Evolutionary conservation across 2,329 filamentous ascomycete species (phyloP).

Genomic region (Colletotrichum tabaci): DNA sequence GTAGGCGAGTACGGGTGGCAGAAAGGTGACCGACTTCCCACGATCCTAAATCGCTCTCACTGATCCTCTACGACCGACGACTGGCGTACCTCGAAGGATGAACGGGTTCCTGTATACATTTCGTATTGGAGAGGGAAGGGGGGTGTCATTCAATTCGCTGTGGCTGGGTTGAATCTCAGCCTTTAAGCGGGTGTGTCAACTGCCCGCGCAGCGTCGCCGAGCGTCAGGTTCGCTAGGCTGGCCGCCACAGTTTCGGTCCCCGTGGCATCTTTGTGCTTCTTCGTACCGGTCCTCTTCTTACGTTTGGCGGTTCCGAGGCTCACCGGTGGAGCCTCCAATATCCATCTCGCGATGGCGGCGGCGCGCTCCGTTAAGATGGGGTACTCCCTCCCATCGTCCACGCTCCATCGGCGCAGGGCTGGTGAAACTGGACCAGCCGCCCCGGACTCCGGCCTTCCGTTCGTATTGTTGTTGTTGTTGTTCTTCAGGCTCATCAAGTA

Average conservation of each 20-base stretch:
- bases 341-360: constrained; percentile 78
- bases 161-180: not conserved
- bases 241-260: not conserved
- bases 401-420: constrained; percentile 69
- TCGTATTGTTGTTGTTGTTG: constrained; percentile 36
- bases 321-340: constrained; percentile 70
- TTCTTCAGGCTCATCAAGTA: constrained; percentile 30
- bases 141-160: not conserved
- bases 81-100: not conserved
- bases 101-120: not conserved
- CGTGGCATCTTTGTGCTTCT: constrained; percentile 1
- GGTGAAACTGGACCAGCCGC: constrained; percentile 17
- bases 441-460: constrained; percentile 45
- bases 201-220: constrained; percentile 18
- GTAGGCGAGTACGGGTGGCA: not conserved
- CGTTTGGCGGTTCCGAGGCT: constrained; percentile 54
- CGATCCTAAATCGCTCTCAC: not conserved
- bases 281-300: constrained; percentile 50
- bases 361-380: constrained; percentile 80
- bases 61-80: not conserved
- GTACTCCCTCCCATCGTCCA: constrained; percentile 78
- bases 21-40: not conserved
- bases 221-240: not conserved
- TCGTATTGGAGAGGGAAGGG: not conserved
- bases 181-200: constrained; percentile 19